phyloP scores from a whole-genome alignment of 2,329 filamentous ascomycete genomes.

The Xylaria sp. region DNA sequence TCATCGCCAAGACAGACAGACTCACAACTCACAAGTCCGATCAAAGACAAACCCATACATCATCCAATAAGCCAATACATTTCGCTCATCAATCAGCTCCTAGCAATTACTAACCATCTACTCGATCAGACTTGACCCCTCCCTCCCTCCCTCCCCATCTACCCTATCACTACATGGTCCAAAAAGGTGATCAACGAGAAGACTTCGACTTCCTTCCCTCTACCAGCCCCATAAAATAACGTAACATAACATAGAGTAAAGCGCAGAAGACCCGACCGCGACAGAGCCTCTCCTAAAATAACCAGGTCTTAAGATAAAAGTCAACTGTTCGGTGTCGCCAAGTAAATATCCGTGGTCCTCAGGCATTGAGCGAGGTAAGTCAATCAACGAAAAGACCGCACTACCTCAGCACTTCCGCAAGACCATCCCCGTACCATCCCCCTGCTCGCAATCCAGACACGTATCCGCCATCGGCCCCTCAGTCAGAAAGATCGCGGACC shows the following conservation, averaged over 20 bases:
- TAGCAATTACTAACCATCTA: background rate
- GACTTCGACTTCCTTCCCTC: conserved; percentile 8
- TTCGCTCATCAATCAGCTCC: background rate
- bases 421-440: conserved; percentile 40
- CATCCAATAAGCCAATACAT: background rate
- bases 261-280: conserved; percentile 12
- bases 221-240: background rate
- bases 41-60: background rate
- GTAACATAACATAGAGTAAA: background rate
- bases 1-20: too few species aligned
- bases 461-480: conserved; percentile 42
- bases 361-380: background rate
- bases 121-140: conserved; percentile 1
- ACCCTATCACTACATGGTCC: conserved; percentile 30
- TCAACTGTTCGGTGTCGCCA: background rate
- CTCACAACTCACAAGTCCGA: background rate
- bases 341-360: background rate
- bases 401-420: conserved; percentile 40
- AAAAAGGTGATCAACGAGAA: conserved; percentile 16
- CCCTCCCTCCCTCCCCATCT: conserved; percentile 6
- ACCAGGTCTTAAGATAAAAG: background rate
- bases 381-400: background rate
- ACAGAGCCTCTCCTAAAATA: conserved; percentile 6
- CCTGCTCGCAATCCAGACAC: conserved; percentile 43
- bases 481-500: conserved; percentile 36